A percentile compares a stretch with the other conserved stretches of the same genome.
Evolutionary conservation across 352 stramenopile species (phyloP).

Genomic region (Elongisporangium prolatum): DNA sequence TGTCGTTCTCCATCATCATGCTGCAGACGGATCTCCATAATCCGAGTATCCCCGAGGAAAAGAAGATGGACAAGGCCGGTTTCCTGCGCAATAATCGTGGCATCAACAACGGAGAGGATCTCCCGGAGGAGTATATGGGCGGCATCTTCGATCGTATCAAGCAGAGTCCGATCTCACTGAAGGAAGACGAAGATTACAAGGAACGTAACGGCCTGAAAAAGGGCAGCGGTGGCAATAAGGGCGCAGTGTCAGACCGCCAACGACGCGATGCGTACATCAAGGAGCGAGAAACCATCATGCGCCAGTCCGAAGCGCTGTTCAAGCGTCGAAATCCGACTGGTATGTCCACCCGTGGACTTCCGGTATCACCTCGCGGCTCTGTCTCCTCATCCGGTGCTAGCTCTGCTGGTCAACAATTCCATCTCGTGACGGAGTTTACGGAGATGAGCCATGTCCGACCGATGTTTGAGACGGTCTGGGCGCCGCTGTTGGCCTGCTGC

Average conservation of each 20-base stretch:
- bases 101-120: slow-evolving; percentile 95
- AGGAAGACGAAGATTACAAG: slow-evolving; percentile 92
- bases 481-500: slow-evolving; percentile 94
- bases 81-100: slow-evolving; percentile 98
- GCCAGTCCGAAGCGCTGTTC: slow-evolving; percentile 72
- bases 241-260: slow-evolving; percentile 52
- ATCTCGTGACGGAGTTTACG: slow-evolving; percentile 55
- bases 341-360: slow-evolving; percentile 12
- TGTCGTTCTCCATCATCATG: slow-evolving; percentile 93
- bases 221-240: slow-evolving; percentile 24
- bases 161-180: slow-evolving; percentile 93
- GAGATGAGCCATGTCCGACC: slow-evolving; percentile 84
- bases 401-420: slow-evolving; percentile 34
- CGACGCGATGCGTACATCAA: slow-evolving; percentile 81
- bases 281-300: slow-evolving; percentile 79
- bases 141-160: slow-evolving; percentile 97
- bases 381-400: neutral
- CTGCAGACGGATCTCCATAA: slow-evolving; percentile 97
- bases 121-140: slow-evolving; percentile 91
- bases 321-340: slow-evolving; percentile 49
- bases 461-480: slow-evolving; percentile 99
- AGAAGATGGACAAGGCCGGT: slow-evolving; percentile 96
- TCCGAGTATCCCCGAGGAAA: slow-evolving; percentile 94
- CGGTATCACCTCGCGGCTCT: slow-evolving; percentile 11
- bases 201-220: slow-evolving; percentile 11